Percentiles rank a stretch among this genome's conserved stretches.
Conservation (phyloP, 1,284 basidiomycete genomes). For the Puccinia polysora region DNA sequence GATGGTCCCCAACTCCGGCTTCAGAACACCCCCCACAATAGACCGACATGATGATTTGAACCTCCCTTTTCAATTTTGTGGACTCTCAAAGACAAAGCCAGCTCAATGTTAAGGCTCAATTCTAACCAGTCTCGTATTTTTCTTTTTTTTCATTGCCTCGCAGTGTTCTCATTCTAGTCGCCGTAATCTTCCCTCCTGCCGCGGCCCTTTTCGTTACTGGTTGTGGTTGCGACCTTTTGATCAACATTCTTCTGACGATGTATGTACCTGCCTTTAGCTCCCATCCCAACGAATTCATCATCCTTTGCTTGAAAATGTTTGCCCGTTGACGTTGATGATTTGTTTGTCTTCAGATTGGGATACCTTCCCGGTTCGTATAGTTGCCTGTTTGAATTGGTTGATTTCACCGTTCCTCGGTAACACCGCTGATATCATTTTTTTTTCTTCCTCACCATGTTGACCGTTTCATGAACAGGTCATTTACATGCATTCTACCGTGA, state of each 20-base stretch:
- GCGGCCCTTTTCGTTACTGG: slow-evolving; percentile 69
- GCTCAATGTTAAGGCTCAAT: neutral
- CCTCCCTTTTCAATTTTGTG: too few species aligned
- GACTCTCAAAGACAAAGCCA: neutral
- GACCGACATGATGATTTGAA: too few species aligned
- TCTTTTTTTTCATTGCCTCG: neutral
- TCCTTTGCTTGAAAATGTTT: neutral
- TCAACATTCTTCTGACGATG: slow-evolving; percentile 71
- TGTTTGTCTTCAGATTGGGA: slow-evolving; percentile 2
- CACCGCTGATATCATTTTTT: neutral
- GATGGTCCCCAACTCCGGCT: too few species aligned
- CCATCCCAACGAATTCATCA: neutral
- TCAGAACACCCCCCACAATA: too few species aligned
- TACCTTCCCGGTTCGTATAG: slow-evolving; percentile 35
- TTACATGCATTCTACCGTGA: slow-evolving; percentile 53
- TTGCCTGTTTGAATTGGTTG: neutral
- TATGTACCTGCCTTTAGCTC: slow-evolving; percentile 53
- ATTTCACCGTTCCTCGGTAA: too few species aligned
- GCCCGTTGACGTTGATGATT: neutral
- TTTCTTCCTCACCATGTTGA: neutral
- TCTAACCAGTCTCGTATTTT: neutral
- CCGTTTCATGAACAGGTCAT: slow-evolving; percentile 51
- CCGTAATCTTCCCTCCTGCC: slow-evolving; percentile 62
- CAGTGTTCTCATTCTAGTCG: slow-evolving; percentile 56
- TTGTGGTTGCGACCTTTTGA: slow-evolving; percentile 66